phyloP scores from a whole-genome alignment of 2,329 filamentous ascomycete species.

The Neonectria neomacrospora region DNA sequence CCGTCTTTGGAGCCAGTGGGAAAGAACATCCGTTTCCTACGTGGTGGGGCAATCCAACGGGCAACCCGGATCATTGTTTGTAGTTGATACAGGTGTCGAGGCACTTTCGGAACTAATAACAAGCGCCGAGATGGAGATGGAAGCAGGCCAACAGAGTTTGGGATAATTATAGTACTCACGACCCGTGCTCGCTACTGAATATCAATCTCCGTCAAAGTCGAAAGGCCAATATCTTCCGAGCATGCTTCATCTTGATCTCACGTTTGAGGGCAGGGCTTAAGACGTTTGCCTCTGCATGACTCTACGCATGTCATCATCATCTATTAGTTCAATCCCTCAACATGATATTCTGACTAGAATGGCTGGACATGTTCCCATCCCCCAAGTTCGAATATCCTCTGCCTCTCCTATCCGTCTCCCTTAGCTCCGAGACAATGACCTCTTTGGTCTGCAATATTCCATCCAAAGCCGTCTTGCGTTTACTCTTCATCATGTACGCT shows the following conservation, averaged over 20 bases:
- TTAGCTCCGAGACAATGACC: constrained; percentile 17
- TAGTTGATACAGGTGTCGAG: neutral
- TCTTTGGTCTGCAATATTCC: constrained; percentile 23
- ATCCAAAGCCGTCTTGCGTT: constrained; percentile 11
- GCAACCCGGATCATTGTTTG: constrained; percentile 1
- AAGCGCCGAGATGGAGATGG: no score
- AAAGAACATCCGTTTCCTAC: constrained; percentile 34
- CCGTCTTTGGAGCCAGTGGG: constrained; percentile 40
- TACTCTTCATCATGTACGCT: constrained; percentile 11
- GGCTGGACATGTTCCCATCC: constrained; percentile 14
- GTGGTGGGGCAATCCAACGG: neutral
- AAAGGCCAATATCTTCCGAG: neutral
- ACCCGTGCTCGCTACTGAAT: neutral
- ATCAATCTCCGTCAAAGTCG: neutral
- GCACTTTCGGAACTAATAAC: no score
- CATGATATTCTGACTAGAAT: constrained; percentile 12
- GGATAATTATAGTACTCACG: neutral
- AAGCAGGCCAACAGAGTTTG: neutral
- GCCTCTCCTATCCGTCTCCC: constrained; percentile 10
- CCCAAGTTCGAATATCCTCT: constrained; percentile 19
- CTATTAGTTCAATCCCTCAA: neutral
- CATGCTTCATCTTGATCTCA: neutral
- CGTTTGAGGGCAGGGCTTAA: no score
- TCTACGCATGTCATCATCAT: neutral
- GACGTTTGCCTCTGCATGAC: no score